Evolutionary conservation across 1,139 yeast genomes (phyloP), one percentile per base, ranked within the genome.

Genomic region (Pichia sp.): DNA sequence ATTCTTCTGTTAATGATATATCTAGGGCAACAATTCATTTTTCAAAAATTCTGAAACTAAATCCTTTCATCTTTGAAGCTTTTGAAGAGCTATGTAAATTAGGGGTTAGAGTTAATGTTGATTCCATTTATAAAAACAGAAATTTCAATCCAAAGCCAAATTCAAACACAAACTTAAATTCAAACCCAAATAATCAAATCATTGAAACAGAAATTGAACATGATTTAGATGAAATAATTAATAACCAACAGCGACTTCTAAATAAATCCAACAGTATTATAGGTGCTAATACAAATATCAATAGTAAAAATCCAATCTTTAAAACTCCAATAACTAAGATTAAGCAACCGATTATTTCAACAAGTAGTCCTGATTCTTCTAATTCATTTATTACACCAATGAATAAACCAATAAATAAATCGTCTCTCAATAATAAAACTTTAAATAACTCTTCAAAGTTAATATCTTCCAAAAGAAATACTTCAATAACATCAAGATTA

Each of bases 21-120:
- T 77, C 80, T 51, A 78, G 80, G 49, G 81, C 95, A 45, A 76
- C 84, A 0, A 67, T 81, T 42, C 75, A 79, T 55, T 86, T 82
- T 62, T 74, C 86, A 0, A 76, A 74, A 52, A 86, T 94, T 0
- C 68, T 87, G 46, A 76, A 78, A 49, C 64, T 73, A 48, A 86
- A 92, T 60, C 96, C 95, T 26, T 87, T 73, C 60, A 73, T 87
- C 42, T 89, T 94, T 75, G 97, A 87, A 58, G 90, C 97, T 0
- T 79, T 86, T 51, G 87, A 84, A 55, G 81, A 82, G 37, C 67
- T 92, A 40, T 81, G 92, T 57, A 74, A 74, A 48, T 68, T 86
- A 59, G 90, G 92, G 10, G 85, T 83, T 26, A 75, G 78, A 50
- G 73, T 87, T 26, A 72, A 78, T 42, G 80, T 81, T 8, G 76